Conservation (phyloP, 176 grass and related monocot genomes). For the Themeda triandra region DNA sequence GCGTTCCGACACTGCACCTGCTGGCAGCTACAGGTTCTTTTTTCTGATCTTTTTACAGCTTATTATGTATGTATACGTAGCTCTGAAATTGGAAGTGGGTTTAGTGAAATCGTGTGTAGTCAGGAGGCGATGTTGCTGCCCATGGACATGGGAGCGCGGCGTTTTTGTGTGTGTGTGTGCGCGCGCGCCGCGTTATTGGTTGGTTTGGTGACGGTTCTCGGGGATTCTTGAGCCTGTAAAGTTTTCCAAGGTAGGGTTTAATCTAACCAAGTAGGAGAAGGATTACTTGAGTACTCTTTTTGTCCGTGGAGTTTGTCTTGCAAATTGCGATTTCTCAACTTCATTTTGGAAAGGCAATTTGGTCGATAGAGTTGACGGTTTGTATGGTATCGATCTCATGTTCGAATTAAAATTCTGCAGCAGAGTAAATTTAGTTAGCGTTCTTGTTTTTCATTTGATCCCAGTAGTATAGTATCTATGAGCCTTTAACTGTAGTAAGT, state of each 20-base stretch:
- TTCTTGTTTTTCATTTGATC: background rate
- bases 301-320: background rate
- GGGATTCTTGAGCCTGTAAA: background rate
- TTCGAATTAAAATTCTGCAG: background rate
- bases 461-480: background rate
- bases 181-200: background rate
- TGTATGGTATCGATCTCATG: background rate
- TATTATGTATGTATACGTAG: background rate
- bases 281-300: background rate
- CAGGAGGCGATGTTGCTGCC: background rate
- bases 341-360: background rate
- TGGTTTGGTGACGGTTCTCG: background rate
- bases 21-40: constrained; percentile 23
- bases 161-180: background rate
- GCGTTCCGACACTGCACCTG: background rate
- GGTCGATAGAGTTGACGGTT: background rate
- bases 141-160: background rate
- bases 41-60: background rate
- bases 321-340: background rate
- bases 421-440: background rate
- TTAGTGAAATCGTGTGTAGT: background rate
- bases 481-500: background rate
- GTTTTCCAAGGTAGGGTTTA: background rate
- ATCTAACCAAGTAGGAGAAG: background rate
- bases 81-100: background rate